phyloP scores from a whole-genome alignment of 1,139 yeast species.

The Spencermartinsiella ligniputridi region DNA sequence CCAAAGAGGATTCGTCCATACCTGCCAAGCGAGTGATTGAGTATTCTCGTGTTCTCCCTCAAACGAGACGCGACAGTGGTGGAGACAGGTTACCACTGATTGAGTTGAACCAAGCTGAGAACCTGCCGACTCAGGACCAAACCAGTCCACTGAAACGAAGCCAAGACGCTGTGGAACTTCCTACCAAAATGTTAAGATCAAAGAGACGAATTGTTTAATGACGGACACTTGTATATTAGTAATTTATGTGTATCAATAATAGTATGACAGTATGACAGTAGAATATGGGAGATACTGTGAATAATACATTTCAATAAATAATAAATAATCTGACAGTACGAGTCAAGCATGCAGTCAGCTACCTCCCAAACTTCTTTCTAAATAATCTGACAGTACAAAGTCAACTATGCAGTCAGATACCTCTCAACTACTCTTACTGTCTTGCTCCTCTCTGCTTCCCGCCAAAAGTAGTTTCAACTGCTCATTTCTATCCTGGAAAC shows the following conservation, averaged over 20 bases:
- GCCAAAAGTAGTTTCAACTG: conserved; percentile 21
- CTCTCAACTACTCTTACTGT: too few relatives aligned
- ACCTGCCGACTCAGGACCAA: not conserved
- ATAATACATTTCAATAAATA: too few relatives aligned
- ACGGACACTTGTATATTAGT: not conserved
- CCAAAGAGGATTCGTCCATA: not conserved
- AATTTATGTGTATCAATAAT: not conserved
- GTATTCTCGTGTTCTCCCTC: conserved; percentile 8
- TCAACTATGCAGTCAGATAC: too few relatives aligned
- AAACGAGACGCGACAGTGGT: conserved; percentile 1
- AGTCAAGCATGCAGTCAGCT: too few relatives aligned
- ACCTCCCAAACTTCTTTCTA: too few relatives aligned
- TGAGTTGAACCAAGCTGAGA: not conserved
- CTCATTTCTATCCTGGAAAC: conserved; percentile 21
- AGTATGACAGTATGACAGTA: too few relatives aligned
- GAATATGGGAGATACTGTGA: too few relatives aligned
- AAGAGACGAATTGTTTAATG: not conserved
- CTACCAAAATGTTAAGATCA: not conserved
- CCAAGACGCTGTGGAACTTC: not conserved
- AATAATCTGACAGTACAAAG: too few relatives aligned
- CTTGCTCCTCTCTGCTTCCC: too few relatives aligned
- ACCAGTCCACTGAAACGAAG: not conserved
- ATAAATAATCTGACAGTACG: too few relatives aligned
- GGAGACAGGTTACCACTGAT: conserved; percentile 2
- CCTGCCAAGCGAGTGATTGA: not conserved